Evolutionary conservation across 179 eudicot genomes (phyloP).

Genomic region (Vitellaria paradoxa): DNA sequence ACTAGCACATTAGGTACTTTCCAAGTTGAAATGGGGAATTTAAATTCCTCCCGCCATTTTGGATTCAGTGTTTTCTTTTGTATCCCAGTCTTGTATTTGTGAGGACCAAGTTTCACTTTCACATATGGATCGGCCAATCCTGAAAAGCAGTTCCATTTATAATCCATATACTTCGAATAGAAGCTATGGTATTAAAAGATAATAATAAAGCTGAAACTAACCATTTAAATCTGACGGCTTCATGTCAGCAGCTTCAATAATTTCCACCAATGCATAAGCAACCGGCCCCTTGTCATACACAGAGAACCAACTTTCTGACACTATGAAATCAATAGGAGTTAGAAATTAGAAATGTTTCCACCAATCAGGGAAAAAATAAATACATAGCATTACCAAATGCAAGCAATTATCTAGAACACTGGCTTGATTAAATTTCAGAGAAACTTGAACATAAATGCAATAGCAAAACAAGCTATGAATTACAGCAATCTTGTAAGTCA

Average conservation of each 20-base stretch:
- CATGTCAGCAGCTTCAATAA: slow-evolving; percentile 81
- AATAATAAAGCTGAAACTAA: slow-evolving; percentile 27
- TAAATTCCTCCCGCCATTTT: slow-evolving; percentile 72
- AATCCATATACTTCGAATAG: background rate
- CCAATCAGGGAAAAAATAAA: background rate
- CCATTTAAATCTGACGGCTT: slow-evolving; percentile 88
- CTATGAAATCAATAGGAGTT: background rate
- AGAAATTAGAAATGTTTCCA: background rate
- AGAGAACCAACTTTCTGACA: slow-evolving; percentile 79
- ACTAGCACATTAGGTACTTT: slow-evolving; percentile 42
- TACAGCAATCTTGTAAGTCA: background rate
- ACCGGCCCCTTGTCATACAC: slow-evolving; percentile 83
- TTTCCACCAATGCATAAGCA: slow-evolving; percentile 74
- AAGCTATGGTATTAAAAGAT: background rate
- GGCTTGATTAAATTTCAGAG: background rate
- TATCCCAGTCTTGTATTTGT: slow-evolving; percentile 54
- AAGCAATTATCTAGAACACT: background rate
- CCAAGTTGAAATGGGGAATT: slow-evolving; percentile 59
- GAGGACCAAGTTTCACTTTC: slow-evolving; percentile 59
- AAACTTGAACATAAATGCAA: background rate
- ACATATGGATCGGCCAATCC: slow-evolving; percentile 90
- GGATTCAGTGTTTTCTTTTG: slow-evolving; percentile 62
- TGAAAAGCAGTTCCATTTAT: slow-evolving; percentile 34
- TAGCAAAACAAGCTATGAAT: background rate
- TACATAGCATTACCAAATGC: background rate